These are phyloP conservation scores for Aspergillus sergii DNA, from an alignment of 2,329 filamentous ascomycete genomes.

Conservation along the genomic window DNA sequence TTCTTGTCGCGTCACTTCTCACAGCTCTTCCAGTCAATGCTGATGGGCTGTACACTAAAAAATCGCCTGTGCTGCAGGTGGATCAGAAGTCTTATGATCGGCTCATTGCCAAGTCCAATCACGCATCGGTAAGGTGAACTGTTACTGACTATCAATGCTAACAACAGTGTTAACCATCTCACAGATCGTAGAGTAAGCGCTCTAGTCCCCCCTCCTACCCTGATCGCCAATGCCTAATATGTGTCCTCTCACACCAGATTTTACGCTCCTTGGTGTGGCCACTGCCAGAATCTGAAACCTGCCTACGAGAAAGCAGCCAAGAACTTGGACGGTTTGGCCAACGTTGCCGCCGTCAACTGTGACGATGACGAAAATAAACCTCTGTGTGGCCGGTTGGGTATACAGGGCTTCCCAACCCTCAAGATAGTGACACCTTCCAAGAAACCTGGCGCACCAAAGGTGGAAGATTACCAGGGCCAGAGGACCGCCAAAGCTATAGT, in stretches of 20 bases:
- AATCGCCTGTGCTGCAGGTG: slow-evolving; percentile 82
- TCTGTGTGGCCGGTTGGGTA: slow-evolving; percentile 80
- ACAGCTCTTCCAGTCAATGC: slow-evolving; percentile 66
- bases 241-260: slow-evolving; percentile 64
- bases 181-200: slow-evolving; percentile 57
- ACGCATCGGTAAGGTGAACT: slow-evolving; percentile 73
- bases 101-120: slow-evolving; percentile 83
- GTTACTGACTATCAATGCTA: background rate
- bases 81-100: slow-evolving; percentile 77
- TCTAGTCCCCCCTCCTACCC: slow-evolving; percentile 14
- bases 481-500: slow-evolving; percentile 85
- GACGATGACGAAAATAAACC: slow-evolving; percentile 91
- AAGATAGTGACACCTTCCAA: slow-evolving; percentile 89
- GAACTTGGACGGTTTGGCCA: slow-evolving; percentile 85
- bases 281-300: slow-evolving; percentile 94
- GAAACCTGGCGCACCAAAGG: slow-evolving; percentile 74
- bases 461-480: slow-evolving; percentile 88
- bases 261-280: slow-evolving; percentile 97
- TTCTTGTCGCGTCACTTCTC: slow-evolving; percentile 63
- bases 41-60: slow-evolving; percentile 80
- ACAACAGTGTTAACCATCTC: slow-evolving; percentile 21
- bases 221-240: slow-evolving; percentile 19
- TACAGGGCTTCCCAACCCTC: slow-evolving; percentile 92
- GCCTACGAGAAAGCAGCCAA: slow-evolving; percentile 93
- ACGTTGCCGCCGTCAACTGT: slow-evolving; percentile 93